A percentile compares a stretch with the other conserved stretches of the same genome.
phyloP scores from a whole-genome alignment of 768 basidiomycete species.

The Serpula lacrymans region DNA sequence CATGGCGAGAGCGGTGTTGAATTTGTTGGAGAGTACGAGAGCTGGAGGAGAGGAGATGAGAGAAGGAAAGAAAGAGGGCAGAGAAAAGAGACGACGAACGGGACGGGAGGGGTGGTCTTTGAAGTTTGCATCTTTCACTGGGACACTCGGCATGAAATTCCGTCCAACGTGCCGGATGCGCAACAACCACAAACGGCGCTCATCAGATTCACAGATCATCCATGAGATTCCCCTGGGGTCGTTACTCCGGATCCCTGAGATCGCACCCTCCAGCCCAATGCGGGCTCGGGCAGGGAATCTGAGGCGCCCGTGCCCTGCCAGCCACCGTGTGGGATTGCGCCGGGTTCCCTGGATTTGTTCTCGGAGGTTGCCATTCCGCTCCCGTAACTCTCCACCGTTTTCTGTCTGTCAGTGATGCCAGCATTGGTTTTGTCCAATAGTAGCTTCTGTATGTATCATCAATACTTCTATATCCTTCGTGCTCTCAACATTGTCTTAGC shows the following conservation, averaged over 20 bases:
- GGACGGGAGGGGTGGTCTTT: constrained; percentile 31
- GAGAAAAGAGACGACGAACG: constrained; percentile 13
- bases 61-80: constrained; percentile 15
- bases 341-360: constrained; percentile 13
- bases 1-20: constrained; percentile 35
- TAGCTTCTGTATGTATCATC: constrained; percentile 5
- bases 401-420: constrained; percentile 6
- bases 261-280: constrained; percentile 8
- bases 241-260: constrained; percentile 27
- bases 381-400: constrained; percentile 1
- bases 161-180: constrained; percentile 34
- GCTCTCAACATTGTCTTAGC: constrained; percentile 2
- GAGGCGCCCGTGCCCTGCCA: too few relatives aligned
- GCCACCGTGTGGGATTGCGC: too few relatives aligned
- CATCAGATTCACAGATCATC: constrained; percentile 31
- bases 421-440: constrained; percentile 10
- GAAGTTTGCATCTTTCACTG: constrained; percentile 31
- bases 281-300: too few relatives aligned
- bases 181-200: constrained; percentile 34
- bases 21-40: not conserved
- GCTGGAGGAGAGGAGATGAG: constrained; percentile 16
- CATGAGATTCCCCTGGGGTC: constrained; percentile 10
- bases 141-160: constrained; percentile 32
- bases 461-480: constrained; percentile 1
- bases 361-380: not conserved